Conservation (phyloP, 495 filamentous ascomycete genomes). For the Aspergillus heteromorphus region DNA sequence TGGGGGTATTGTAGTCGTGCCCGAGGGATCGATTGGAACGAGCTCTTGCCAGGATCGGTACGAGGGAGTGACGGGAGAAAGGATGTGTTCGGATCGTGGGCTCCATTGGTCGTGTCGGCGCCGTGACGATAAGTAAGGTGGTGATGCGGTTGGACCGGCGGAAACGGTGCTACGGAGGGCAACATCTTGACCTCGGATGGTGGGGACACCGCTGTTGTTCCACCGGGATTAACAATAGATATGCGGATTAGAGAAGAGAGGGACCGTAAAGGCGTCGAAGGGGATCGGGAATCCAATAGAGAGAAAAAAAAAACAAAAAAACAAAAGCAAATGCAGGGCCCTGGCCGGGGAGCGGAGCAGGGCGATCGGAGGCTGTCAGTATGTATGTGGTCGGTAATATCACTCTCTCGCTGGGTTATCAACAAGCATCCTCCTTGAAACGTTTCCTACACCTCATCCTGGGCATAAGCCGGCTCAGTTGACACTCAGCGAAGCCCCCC, state of each 20-base stretch:
- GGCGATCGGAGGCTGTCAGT: conserved; percentile 15
- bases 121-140: conserved; percentile 33
- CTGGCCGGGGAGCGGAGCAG: conserved; percentile 4
- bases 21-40: conserved; percentile 26
- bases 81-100: conserved; percentile 29
- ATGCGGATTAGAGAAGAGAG: not conserved
- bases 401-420: conserved; percentile 27
- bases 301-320: conserved; percentile 4
- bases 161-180: conserved; percentile 41
- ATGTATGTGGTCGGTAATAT: conserved; percentile 19
- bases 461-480: conserved; percentile 23
- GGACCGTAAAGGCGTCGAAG: not conserved
- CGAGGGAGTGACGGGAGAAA: conserved; percentile 19
- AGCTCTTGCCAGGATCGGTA: conserved; percentile 23
- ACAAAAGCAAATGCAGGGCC: not conserved
- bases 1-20: conserved; percentile 40
- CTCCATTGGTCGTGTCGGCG: conserved; percentile 22
- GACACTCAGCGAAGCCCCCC: conserved; percentile 20
- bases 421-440: conserved; percentile 44
- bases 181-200: conserved; percentile 32
- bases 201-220: conserved; percentile 5
- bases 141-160: conserved; percentile 43
- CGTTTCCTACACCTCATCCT: conserved; percentile 51
- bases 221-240: not conserved
- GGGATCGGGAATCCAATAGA: not conserved